A percentile compares a stretch with the other conserved stretches of the same genome.
phyloP scores from a whole-genome alignment of 2,329 filamentous ascomycete species.

The Fusarium sulawesiense region DNA sequence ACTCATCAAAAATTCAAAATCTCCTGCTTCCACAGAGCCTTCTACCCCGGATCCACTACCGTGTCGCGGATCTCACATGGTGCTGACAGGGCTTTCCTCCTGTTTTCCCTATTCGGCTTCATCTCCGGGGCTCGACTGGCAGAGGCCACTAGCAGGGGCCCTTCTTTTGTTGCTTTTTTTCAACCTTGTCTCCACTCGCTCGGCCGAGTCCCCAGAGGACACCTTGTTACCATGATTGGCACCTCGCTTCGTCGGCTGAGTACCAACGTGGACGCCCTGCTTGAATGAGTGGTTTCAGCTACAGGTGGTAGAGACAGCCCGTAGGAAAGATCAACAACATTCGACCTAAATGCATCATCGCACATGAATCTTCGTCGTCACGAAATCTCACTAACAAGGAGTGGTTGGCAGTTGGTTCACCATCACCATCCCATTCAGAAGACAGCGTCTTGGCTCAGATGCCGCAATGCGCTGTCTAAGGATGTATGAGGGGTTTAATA shows the following conservation, averaged over 20 bases:
- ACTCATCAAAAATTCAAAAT: constrained; percentile 28
- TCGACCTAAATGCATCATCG: constrained; percentile 23
- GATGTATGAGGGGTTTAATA: constrained; percentile 34
- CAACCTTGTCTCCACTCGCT: constrained; percentile 31
- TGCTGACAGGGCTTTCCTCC: constrained; percentile 22
- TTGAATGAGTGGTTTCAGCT: constrained; percentile 41
- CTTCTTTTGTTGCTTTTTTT: constrained; percentile 5
- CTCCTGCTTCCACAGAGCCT: constrained; percentile 28
- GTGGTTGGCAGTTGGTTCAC: constrained; percentile 16
- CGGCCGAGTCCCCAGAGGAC: constrained; percentile 45
- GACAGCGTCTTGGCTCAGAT: constrained; percentile 35
- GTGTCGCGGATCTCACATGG: constrained; percentile 44
- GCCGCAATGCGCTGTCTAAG: constrained; percentile 24
- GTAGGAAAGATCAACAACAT: constrained; percentile 40
- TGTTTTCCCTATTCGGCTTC: constrained; percentile 45
- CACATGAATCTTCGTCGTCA: constrained; percentile 30
- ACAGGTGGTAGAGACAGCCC: constrained; percentile 29
- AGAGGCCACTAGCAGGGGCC: constrained; percentile 5
- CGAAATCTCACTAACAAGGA: constrained; percentile 4
- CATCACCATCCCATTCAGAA: constrained; percentile 29
- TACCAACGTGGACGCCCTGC: constrained; percentile 27
- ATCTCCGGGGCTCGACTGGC: constrained; percentile 40
- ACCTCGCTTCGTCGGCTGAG: constrained; percentile 26
- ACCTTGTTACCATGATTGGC: constrained; percentile 15
- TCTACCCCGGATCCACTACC: constrained; percentile 47